A percentile compares a stretch with the other conserved stretches of the same genome.
phyloP scores from a whole-genome alignment of 306 rosid genomes.

The Prunus mira region DNA sequence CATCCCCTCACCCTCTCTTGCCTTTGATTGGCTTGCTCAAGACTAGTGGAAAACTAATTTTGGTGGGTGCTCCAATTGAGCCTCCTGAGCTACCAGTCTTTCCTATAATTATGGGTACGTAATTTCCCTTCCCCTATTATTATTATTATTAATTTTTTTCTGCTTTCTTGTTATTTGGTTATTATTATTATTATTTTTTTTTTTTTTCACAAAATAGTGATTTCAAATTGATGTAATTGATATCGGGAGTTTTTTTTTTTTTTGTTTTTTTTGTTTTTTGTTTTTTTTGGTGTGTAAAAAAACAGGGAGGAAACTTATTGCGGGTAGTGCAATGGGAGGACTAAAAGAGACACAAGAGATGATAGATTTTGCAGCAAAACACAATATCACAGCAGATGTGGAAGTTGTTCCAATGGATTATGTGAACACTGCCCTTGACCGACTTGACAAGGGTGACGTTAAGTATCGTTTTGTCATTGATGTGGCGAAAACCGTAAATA shows the following conservation, averaged over 20 bases:
- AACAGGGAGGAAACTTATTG: constrained; percentile 18
- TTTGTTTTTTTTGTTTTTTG: too few species aligned
- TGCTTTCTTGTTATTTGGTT: too few species aligned
- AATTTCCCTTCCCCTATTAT: too few species aligned
- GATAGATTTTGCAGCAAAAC: constrained; percentile 25
- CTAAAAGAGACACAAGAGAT: constrained; percentile 5
- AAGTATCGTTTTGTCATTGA: constrained; percentile 27
- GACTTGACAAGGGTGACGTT: constrained; percentile 16
- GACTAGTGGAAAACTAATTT: constrained; percentile 29
- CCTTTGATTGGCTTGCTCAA: constrained; percentile 21
- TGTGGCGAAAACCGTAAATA: constrained; percentile 14
- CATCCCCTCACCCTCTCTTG: constrained; percentile 21
- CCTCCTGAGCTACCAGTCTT: constrained; percentile 29
- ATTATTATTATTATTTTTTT: neutral
- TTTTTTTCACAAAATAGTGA: too few species aligned
- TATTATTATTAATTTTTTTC: too few species aligned
- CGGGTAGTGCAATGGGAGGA: constrained; percentile 37
- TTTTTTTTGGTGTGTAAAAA: neutral
- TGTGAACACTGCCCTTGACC: constrained; percentile 18
- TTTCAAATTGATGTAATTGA: too few species aligned
- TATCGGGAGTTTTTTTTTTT: too few species aligned
- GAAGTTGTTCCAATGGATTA: constrained; percentile 17
- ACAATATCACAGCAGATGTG: constrained; percentile 16
- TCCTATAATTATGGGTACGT: constrained; percentile 34
- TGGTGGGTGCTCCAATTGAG: constrained; percentile 29